phyloP scores from a whole-genome alignment of 345 rosid genomes.

The Populus nigra region DNA sequence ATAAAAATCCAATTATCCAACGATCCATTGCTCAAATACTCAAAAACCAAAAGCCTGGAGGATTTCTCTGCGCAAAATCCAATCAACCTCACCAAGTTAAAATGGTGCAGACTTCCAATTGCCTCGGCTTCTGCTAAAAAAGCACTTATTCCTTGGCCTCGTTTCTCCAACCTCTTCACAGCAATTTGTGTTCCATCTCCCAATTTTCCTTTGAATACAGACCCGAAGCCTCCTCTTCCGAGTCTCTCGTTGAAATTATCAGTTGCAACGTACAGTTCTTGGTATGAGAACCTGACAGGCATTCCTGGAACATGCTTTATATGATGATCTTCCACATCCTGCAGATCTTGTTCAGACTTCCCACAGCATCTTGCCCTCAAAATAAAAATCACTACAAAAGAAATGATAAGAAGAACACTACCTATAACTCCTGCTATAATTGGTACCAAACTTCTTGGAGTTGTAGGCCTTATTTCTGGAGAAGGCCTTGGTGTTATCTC shows the following conservation, averaged over 20 bases:
- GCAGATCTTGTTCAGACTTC: neutral
- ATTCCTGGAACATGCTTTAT: neutral
- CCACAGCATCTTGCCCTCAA: no score
- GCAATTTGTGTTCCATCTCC: constrained; percentile 69
- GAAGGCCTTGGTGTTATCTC: no score
- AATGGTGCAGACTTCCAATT: constrained; percentile 58
- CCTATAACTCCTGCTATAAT: no score
- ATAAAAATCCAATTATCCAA: constrained; percentile 11
- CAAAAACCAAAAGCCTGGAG: constrained; percentile 11
- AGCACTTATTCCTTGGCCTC: constrained; percentile 59
- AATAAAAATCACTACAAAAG: no score
- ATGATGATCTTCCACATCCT: no score
- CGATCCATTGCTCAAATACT: constrained; percentile 20
- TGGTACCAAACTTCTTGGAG: no score
- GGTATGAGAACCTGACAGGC: constrained; percentile 51
- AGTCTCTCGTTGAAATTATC: constrained; percentile 47
- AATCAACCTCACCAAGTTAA: constrained; percentile 34
- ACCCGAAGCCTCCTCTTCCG: constrained; percentile 86
- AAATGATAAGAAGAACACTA: no score
- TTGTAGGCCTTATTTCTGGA: no score
- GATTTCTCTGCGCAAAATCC: constrained; percentile 14
- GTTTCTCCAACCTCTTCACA: constrained; percentile 68
- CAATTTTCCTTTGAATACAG: constrained; percentile 68
- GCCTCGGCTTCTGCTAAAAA: constrained; percentile 72
- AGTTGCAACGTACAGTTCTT: constrained; percentile 53